Base-by-base conservation (phyloP, 495 filamentous ascomycete genomes). In the Podospora bellae-mahoneyi region DNA sequence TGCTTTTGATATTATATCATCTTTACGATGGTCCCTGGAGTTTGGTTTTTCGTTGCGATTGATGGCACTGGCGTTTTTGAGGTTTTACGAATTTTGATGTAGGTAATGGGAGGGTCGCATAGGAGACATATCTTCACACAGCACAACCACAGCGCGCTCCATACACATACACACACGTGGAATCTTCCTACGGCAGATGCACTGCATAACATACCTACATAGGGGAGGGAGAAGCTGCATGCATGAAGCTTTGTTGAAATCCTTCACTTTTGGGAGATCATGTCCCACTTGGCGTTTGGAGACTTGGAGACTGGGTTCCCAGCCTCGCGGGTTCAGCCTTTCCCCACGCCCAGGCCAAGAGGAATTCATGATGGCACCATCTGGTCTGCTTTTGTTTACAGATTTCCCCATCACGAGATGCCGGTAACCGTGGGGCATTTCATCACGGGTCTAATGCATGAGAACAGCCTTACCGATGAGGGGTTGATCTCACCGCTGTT, bases 1-100 rank as follows among this genome's bases (percentile, higher is more conserved):
- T 30, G 62, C 15, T 34, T 6, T 30, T 34, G 44, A 64, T 66
- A 56, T 64, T 53, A 30, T 56, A 67, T 72, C 60, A 19, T 58
- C 66, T 68, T 62, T 20, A 67, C 64, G n/a, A 68, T 56, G n/a
- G 16, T 32, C 62, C 66, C 64, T 30, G 67, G 62, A 28, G 61
- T 65, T 66, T 70, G 60, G 28, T 19, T 9, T 20, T 32, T 32
- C n/a, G 20, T 58, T 58, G 56, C 10, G 68, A 61, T 57, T 53
- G 69, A 66, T 30, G 72, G 69, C 72, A 72, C 60, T 70, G 74
- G 74, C 68, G 74, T 76, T 73, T 73, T 69, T 34, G 48, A 64
- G 74, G 65, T 67, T 67, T 72, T 20, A 59, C 16, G 62, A 65
- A 59, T 68, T 64, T 65, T 71, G 61, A 69, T 69, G 57, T 71